These are phyloP conservation scores for Herpetomonas tarakana DNA, from an alignment of 208 protist genomes.

Conservation along the genomic window DNA sequence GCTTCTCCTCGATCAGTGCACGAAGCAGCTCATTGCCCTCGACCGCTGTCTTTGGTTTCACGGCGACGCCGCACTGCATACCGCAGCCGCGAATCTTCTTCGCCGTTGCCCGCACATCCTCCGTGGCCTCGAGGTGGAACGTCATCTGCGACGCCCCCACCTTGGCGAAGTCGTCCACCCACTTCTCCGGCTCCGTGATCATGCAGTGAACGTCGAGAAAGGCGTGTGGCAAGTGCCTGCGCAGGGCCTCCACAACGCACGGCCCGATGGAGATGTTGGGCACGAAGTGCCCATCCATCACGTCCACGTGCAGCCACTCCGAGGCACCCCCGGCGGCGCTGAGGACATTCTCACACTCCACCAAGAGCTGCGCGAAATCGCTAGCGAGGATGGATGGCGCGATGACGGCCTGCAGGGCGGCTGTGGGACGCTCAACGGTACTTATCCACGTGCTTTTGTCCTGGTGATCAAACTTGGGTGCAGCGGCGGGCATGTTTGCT, in stretches of 20 bases:
- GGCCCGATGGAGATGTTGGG: constrained; percentile 96
- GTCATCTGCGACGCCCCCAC: constrained; percentile 92
- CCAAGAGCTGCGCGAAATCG: constrained; percentile 83
- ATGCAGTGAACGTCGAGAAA: constrained; percentile 98
- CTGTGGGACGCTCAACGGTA: constrained; percentile 28
- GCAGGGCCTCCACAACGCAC: constrained; percentile 91
- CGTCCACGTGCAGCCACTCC: constrained; percentile 98
- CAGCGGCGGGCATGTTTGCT: background rate
- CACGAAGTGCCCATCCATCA: constrained; percentile 98
- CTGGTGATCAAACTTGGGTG: constrained; percentile 41
- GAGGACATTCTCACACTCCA: constrained; percentile 81
- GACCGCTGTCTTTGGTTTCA: constrained; percentile 95
- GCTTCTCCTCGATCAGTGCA: constrained; percentile 65
- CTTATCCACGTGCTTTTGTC: constrained; percentile 62
- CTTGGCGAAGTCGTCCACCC: constrained; percentile 81
- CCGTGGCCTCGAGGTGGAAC: constrained; percentile 95
- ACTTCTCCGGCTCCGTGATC: constrained; percentile 92
- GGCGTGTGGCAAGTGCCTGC: constrained; percentile 66
- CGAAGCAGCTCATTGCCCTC: constrained; percentile 35
- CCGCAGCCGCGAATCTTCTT: constrained; percentile 59
- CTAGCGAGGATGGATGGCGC: constrained; percentile 90
- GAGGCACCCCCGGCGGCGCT: constrained; percentile 47
- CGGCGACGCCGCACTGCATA: constrained; percentile 94
- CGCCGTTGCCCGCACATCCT: constrained; percentile 51
- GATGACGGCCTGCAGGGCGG: constrained; percentile 62